Percentiles rank a stretch among this genome's conserved stretches.
Evolutionary conservation across 2,329 filamentous ascomycete species (phyloP).

Genomic region (Aspergillus awamori): DNA sequence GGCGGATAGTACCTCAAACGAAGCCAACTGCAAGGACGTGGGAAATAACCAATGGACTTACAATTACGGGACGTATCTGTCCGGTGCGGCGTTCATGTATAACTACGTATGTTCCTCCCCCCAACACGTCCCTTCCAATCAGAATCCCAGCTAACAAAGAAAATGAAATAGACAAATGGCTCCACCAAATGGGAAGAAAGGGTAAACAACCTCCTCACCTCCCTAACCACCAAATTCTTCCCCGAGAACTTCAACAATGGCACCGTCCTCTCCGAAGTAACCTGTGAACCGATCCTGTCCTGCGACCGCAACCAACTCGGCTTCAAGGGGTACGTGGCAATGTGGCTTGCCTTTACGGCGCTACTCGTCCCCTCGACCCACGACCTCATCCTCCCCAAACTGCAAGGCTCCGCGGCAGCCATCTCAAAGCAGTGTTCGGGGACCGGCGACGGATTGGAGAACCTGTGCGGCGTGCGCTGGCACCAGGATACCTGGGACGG

Average conservation of each 20-base stretch:
- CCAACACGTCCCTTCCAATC: no score
- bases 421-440: constrained; percentile 60
- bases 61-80: constrained; percentile 56
- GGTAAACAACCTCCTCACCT: constrained; percentile 57
- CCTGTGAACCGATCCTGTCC: constrained; percentile 61
- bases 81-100: constrained; percentile 57
- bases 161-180: constrained; percentile 30
- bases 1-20: constrained; percentile 17
- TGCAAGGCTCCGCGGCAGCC: constrained; percentile 59
- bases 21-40: constrained; percentile 45
- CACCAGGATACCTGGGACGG: constrained; percentile 35
- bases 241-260: constrained; percentile 43
- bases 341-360: constrained; percentile 64
- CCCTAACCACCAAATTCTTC: constrained; percentile 53
- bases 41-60: constrained; percentile 58
- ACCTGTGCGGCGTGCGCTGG: constrained; percentile 56
- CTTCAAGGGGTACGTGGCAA: constrained; percentile 70
- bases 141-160: background rate
- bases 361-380: constrained; percentile 62
- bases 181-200: constrained; percentile 56
- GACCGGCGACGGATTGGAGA: constrained; percentile 54
- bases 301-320: constrained; percentile 72
- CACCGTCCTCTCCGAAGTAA: constrained; percentile 62
- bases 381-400: constrained; percentile 57
- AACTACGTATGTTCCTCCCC: constrained; percentile 42